Evolutionary conservation across 495 filamentous ascomycete species (phyloP), one percentile per base, ranked within the genome.

Genomic region (Trichoderma orchidacearum): DNA sequence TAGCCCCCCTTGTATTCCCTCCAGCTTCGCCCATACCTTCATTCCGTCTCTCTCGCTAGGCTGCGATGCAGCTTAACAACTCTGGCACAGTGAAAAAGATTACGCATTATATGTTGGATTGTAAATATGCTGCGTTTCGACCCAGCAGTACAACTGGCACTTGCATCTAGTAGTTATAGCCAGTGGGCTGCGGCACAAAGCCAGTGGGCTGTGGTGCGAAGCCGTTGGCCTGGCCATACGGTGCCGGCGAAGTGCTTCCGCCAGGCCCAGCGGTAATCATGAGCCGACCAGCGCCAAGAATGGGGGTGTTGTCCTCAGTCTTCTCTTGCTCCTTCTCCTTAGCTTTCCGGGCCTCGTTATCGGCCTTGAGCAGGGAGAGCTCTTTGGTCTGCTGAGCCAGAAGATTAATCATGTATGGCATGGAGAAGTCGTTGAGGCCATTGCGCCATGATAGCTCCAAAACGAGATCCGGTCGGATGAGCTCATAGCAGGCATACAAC

Each of bases 331-430:
- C 84, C 56, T 82, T 82, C 70, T 99, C 94, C 59, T 83, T 85
- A 25, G 80, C 77, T 78, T 97, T 99, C 64, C 94, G 89, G 67
- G 94, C 90, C 68, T 99, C 94, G 67, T 97, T 97, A 73, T 99
- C 94, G 60, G 87, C 89, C 79, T 92, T 92, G 31, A 99, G 80
- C 56, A 72, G 70, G 59, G 89, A 83, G 60, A 99, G 85, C 21
- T 92, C 84, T 30, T 84, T 82, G 53, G 89, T 88, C 70, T 96
- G 91, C 69, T 95, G 88, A 70, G 82, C 85, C 63, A 97, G 79
- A 71, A 90, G 85, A 75, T 96, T 97, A 79, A 99, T 97, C 90
- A 99, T 94, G 77, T 90, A 99, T 15, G 94, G 94, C 94, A 99
- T 97, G 56, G 92, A 94, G 75, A 94, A 97, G 77, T 99, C 94